A percentile compares a stretch with the other conserved stretches of the same genome.
Evolutionary conservation across 306 rosid species (phyloP).

Genomic region (Acmispon strigosus): DNA sequence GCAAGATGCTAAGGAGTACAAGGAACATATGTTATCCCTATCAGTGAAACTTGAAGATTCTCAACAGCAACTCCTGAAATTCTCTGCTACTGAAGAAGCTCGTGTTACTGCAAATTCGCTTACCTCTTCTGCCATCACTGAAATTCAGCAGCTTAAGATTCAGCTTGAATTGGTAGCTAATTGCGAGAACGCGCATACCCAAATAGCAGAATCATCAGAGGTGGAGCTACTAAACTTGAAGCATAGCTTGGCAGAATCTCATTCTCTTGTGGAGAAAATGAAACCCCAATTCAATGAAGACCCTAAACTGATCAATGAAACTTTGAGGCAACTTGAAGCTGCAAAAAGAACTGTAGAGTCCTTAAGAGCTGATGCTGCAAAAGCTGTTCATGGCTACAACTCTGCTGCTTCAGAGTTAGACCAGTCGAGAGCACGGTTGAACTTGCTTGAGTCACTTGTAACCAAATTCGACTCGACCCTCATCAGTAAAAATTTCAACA

Average conservation of each 20-base stretch:
- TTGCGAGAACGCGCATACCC: slow-evolving; percentile 48
- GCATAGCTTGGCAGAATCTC: slow-evolving; percentile 51
- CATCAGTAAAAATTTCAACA: slow-evolving; percentile 14
- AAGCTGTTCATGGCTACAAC: slow-evolving; percentile 40
- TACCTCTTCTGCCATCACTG: slow-evolving; percentile 43
- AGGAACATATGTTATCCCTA: slow-evolving; percentile 37
- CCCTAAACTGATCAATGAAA: slow-evolving; percentile 48
- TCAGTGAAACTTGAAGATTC: slow-evolving; percentile 59
- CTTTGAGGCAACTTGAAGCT: slow-evolving; percentile 69
- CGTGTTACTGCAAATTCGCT: slow-evolving; percentile 32
- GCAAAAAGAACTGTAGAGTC: slow-evolving; percentile 65
- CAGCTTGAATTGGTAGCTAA: slow-evolving; percentile 56
- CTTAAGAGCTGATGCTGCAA: slow-evolving; percentile 50
- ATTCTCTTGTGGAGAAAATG: slow-evolving; percentile 61
- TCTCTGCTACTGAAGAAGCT: slow-evolving; percentile 44
- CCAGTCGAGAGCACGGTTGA: slow-evolving; percentile 44
- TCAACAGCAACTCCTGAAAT: slow-evolving; percentile 42
- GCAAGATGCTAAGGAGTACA: slow-evolving; percentile 56
- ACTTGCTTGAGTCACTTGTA: slow-evolving; percentile 48
- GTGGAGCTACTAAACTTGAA: slow-evolving; percentile 50
- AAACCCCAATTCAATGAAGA: slow-evolving; percentile 53
- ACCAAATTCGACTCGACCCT: slow-evolving; percentile 36
- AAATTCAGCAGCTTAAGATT: slow-evolving; percentile 60
- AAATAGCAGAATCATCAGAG: slow-evolving; percentile 39
- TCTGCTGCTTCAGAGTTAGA: slow-evolving; percentile 46